A percentile compares a stretch with the other conserved stretches of the same genome.
Evolutionary conservation across 768 basidiomycete species (phyloP).

Genomic region (Tylopilus balloui): DNA sequence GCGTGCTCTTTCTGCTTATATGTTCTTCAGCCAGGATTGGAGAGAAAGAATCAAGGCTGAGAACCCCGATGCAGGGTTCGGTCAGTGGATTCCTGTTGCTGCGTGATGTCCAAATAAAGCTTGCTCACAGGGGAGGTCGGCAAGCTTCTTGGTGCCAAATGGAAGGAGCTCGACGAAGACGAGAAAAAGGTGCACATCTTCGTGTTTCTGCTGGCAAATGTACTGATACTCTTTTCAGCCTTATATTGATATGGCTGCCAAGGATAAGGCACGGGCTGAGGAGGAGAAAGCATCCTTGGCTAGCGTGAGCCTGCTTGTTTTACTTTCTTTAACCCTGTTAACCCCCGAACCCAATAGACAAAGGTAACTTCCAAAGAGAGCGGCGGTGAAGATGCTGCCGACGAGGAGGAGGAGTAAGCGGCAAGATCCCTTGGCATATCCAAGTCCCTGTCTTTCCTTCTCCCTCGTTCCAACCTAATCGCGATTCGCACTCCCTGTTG

Average conservation of each 20-base stretch:
- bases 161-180: constrained; percentile 90
- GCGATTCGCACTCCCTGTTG: constrained; percentile 3
- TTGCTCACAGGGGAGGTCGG: constrained; percentile 73
- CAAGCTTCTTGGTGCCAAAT: constrained; percentile 91
- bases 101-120: constrained; percentile 3
- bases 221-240: constrained; percentile 48
- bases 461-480: constrained; percentile 17
- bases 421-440: constrained; percentile 7
- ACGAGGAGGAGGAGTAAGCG: constrained; percentile 43
- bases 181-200: constrained; percentile 77
- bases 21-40: constrained; percentile 98
- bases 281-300: constrained; percentile 59
- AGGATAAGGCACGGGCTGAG: constrained; percentile 85
- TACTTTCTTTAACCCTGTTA: neutral
- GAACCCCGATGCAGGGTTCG: constrained; percentile 93
- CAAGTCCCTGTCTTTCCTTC: constrained; percentile 14
- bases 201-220: neutral
- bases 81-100: constrained; percentile 38
- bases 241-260: constrained; percentile 80
- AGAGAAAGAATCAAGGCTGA: constrained; percentile 92
- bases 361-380: constrained; percentile 36
- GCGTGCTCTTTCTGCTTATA: constrained; percentile 92
- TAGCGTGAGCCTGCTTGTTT: constrained; percentile 28
- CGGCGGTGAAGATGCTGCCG: constrained; percentile 32
- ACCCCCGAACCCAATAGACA: constrained; percentile 15